These are phyloP conservation scores for Monosporascus sp. DNA, from an alignment of 2,329 filamentous ascomycete genomes.

Conservation along the genomic window DNA sequence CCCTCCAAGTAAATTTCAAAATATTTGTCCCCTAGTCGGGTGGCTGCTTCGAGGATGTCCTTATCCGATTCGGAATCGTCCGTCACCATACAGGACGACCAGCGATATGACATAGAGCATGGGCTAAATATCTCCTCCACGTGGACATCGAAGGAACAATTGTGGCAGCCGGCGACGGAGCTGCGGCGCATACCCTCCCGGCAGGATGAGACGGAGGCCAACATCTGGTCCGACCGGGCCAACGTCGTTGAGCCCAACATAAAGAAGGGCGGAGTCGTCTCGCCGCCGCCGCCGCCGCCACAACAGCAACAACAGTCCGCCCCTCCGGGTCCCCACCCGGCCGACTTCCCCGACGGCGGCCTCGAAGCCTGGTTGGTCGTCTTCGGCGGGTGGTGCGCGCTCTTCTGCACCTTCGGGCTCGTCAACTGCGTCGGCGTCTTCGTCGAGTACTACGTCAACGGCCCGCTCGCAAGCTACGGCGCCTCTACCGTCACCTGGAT, in stretches of 20 bases:
- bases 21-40: no score
- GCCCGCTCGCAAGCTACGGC: constrained; percentile 41
- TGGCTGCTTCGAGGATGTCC: neutral
- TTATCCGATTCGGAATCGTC: neutral
- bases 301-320: constrained; percentile 2
- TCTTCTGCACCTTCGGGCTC: constrained; percentile 35
- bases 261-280: constrained; percentile 23
- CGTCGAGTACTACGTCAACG: constrained; percentile 48
- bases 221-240: constrained; percentile 26
- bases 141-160: neutral
- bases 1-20: no score
- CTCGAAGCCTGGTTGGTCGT: constrained; percentile 53
- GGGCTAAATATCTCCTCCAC: neutral
- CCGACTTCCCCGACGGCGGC: constrained; percentile 57
- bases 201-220: constrained; percentile 29
- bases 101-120: neutral
- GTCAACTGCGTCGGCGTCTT: constrained; percentile 47
- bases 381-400: constrained; percentile 35
- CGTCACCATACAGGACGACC: neutral
- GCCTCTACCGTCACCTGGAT: constrained; percentile 53
- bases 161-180: neutral
- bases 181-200: constrained; percentile 11
- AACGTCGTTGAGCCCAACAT: constrained; percentile 27
- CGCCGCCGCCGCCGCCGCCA: neutral
- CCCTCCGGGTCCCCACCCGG: constrained; percentile 34